Base-by-base conservation (phyloP, 2,329 filamentous ascomycete species). In the Bipolaris gigantea region DNA sequence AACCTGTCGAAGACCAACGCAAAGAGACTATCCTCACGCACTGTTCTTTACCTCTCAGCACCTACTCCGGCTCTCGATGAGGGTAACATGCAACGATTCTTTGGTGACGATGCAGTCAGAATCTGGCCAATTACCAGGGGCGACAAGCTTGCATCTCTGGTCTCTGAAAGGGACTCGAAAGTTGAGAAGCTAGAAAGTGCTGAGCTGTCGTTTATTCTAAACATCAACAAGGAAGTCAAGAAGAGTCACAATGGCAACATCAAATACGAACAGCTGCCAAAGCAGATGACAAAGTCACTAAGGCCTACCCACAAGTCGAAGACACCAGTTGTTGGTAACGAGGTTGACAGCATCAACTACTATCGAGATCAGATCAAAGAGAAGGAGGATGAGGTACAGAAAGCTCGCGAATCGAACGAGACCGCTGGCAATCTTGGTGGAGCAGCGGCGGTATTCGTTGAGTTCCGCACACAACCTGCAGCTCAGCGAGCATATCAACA, bases 261-360 rank as follows among this genome's bases (percentile, higher is more conserved):
- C 1, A 78, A 81, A 8, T 79, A 80, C 42, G 80, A 83, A 10
- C 79, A 79, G 48, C 85, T 74, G 19, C 64, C 71, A 0, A 65
- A 69, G 35, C 89, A 67, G 78, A 80, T 64, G 86, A 92, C 75
- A 85, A 88, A 52, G 88, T 88, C 60, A 82, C 82, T 53, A 11
- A 60, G 75, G 6, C 75, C 74, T 4, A 75, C 70, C 1, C 72
- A 76, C 45, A 62, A 64, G 10, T 54, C 73, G 23, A 73, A 72
- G 40, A 70, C 66, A 4, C 59, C 67, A 18, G 61, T 94, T 19
- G 83, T 92, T 61, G 89, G 92, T 62, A 87, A 91, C 70, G 94
- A 96, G 73, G 92, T 97, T 15, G 94, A 99, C 76, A 94, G 92
- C 0, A 97, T 99, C 73, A 86, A 93, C 58, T 97, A 89, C 89